These are phyloP conservation scores for Nemania sp. DNA, from an alignment of 2,329 filamentous ascomycete species.

Conservation along the genomic window DNA sequence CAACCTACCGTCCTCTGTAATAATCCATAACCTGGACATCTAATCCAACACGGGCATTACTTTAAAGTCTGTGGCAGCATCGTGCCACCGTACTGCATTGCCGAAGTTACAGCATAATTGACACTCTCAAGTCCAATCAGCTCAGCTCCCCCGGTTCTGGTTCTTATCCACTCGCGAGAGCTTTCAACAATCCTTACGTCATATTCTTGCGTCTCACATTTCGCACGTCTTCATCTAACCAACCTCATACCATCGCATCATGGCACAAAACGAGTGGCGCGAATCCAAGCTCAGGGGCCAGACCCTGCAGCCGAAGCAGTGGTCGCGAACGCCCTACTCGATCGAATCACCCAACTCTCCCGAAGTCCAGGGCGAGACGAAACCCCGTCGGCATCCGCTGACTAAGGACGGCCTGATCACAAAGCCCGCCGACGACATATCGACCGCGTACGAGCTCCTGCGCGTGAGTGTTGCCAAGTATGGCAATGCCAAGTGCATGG, in stretches of 20 bases:
- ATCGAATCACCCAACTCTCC: constrained; percentile 67
- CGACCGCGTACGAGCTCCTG: constrained; percentile 77
- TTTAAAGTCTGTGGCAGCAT: too few relatives aligned
- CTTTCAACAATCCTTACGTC: too few relatives aligned
- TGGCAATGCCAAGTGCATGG: constrained; percentile 67
- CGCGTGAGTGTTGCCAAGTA: constrained; percentile 66
- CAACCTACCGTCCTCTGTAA: not conserved
- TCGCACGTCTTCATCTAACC: too few relatives aligned
- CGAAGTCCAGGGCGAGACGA: constrained; percentile 72
- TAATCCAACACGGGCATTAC: constrained; percentile 4
- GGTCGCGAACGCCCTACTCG: constrained; percentile 66
- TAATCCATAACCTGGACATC: not conserved
- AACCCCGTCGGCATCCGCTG: constrained; percentile 67
- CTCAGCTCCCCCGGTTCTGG: too few relatives aligned
- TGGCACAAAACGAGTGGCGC: constrained; percentile 36
- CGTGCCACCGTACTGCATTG: too few relatives aligned
- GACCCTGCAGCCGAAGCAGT: constrained; percentile 49
- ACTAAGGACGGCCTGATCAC: constrained; percentile 64
- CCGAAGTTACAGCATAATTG: too few relatives aligned
- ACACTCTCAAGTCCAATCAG: too few relatives aligned
- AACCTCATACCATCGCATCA: too few relatives aligned
- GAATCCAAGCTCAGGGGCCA: constrained; percentile 37
- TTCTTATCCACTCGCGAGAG: too few relatives aligned
- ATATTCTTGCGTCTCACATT: too few relatives aligned
- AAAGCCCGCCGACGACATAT: constrained; percentile 65